Evolutionary conservation across 352 stramenopile species (phyloP).

Genomic region (Phytophthora uliginosa): DNA sequence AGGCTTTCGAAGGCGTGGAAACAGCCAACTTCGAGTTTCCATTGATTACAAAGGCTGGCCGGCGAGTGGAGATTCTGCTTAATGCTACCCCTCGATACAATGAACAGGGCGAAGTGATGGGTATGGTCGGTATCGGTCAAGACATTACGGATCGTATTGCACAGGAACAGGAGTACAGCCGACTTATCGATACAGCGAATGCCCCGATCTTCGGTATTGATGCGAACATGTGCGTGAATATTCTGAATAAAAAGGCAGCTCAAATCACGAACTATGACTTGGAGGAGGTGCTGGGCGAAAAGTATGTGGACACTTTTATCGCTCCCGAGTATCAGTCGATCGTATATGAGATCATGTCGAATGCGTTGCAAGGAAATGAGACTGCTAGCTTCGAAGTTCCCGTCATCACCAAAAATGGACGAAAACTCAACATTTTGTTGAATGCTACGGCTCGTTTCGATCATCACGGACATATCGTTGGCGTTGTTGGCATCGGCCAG

Average conservation of each 20-base stretch:
- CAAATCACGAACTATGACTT: slow-evolving; percentile 77
- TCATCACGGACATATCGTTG: slow-evolving; percentile 67
- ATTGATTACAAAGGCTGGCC: slow-evolving; percentile 60
- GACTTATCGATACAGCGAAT: slow-evolving; percentile 64
- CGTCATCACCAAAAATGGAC: slow-evolving; percentile 71
- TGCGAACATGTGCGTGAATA: slow-evolving; percentile 61
- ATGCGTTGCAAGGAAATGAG: slow-evolving; percentile 66
- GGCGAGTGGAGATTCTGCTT: slow-evolving; percentile 67
- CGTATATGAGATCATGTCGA: slow-evolving; percentile 75
- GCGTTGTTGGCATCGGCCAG: slow-evolving; percentile 79
- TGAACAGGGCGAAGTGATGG: slow-evolving; percentile 74
- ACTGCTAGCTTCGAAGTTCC: slow-evolving; percentile 85
- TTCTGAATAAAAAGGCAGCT: slow-evolving; percentile 78
- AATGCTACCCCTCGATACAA: slow-evolving; percentile 84
- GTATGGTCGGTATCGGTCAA: slow-evolving; percentile 82
- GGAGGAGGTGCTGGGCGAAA: slow-evolving; percentile 78
- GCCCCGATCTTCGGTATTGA: slow-evolving; percentile 69
- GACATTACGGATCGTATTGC: slow-evolving; percentile 72
- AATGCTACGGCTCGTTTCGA: slow-evolving; percentile 84
- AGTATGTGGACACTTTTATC: slow-evolving; percentile 89
- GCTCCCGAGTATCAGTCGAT: slow-evolving; percentile 73
- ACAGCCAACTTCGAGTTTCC: slow-evolving; percentile 72
- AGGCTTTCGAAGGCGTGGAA: slow-evolving; percentile 53
- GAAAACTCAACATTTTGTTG: slow-evolving; percentile 78
- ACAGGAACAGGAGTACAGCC: slow-evolving; percentile 68